These are phyloP conservation scores for Globisporangium alternatum DNA, from an alignment of 352 stramenopile species.

Conservation along the genomic window DNA sequence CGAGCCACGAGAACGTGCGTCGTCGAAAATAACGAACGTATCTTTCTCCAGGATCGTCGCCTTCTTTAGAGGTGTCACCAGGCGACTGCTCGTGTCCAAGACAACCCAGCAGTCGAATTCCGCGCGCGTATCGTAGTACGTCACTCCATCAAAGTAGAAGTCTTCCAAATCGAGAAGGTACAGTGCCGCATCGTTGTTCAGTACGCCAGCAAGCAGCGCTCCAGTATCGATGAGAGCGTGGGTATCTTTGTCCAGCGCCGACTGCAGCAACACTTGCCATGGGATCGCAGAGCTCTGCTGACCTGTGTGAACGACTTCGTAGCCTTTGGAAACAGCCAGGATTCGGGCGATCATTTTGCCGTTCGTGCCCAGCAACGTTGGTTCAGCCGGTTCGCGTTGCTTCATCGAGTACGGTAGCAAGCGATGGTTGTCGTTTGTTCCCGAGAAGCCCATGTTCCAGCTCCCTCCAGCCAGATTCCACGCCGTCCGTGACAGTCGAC, in stretches of 20 bases:
- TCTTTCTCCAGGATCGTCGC: conserved; percentile 76
- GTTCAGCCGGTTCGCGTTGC: conserved; percentile 55
- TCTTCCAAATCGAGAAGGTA: conserved; percentile 34
- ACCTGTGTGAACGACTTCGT: conserved; percentile 24
- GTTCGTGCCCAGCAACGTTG: conserved; percentile 67
- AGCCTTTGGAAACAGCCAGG: conserved; percentile 32
- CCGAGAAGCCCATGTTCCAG: conserved; percentile 79
- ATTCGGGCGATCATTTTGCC: conserved; percentile 87
- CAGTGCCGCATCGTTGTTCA: conserved; percentile 44
- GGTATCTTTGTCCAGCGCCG: conserved; percentile 34
- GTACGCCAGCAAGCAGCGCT: conserved; percentile 69
- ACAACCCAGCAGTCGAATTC: conserved; percentile 76
- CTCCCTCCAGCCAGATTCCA: conserved; percentile 79
- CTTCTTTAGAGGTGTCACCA: conserved; percentile 45
- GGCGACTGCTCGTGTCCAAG: conserved; percentile 44
- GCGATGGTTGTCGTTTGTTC: conserved; percentile 87
- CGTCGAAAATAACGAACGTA: conserved; percentile 92
- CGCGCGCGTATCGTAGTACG: conserved; percentile 72
- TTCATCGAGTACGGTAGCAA: conserved; percentile 68
- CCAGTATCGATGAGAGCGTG: conserved; percentile 86
- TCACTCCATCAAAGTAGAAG: conserved; percentile 53
- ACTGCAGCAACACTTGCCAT: conserved; percentile 48
- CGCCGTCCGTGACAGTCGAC: conserved; percentile 61
- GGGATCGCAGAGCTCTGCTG: conserved; percentile 11
- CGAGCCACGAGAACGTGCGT: conserved; percentile 80